These are phyloP conservation scores for Urtica urens DNA, from an alignment of 306 rosid species.

Conservation along the genomic window DNA sequence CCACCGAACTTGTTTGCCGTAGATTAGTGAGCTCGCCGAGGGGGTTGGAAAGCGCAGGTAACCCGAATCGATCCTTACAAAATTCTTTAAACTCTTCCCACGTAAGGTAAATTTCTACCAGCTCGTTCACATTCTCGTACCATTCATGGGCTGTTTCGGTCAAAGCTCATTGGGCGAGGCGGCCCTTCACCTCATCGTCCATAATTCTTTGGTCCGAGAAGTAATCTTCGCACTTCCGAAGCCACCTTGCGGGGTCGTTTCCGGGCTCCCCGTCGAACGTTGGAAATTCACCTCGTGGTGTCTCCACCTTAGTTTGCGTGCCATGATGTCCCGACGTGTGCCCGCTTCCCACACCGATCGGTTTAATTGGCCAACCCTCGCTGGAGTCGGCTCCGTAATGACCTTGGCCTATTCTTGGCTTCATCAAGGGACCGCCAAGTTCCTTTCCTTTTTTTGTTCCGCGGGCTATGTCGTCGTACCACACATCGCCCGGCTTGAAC, in stretches of 20 bases:
- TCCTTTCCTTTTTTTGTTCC: neutral
- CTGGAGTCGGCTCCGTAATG: neutral
- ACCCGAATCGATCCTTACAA: neutral
- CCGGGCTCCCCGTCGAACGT: neutral
- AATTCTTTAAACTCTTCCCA: neutral
- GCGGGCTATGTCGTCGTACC: neutral
- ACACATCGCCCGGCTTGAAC: neutral
- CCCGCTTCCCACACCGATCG: neutral
- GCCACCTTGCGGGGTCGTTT: neutral
- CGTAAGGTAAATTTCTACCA: neutral
- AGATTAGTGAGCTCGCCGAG: neutral
- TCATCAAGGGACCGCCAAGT: neutral
- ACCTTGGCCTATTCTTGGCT: neutral
- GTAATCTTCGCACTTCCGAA: neutral
- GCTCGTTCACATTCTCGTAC: neutral
- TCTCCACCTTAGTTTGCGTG: neutral
- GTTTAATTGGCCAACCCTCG: neutral
- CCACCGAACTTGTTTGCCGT: neutral
- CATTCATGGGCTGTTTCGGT: neutral
- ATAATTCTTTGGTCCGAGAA: neutral
- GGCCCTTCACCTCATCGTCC: neutral
- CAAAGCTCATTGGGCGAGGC: neutral
- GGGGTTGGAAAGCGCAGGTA: neutral
- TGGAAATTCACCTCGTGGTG: neutral
- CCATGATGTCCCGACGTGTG: neutral